Percentiles rank a stretch among this genome's conserved stretches.
Evolutionary conservation across 192 early-diverging fungal species (phyloP).

Genomic region (Entomortierella chlamydospora): DNA sequence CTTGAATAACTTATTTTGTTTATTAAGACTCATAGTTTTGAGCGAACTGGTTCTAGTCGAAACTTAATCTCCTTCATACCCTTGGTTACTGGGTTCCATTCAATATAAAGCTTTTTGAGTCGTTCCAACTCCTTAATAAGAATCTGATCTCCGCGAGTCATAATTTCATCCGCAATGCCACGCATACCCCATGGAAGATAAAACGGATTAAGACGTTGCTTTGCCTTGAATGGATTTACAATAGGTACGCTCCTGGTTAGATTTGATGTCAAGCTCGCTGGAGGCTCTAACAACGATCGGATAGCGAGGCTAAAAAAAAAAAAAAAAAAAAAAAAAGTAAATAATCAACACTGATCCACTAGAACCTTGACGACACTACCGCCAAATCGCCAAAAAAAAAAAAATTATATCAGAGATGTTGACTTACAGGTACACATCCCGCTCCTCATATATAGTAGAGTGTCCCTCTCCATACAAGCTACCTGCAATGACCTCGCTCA

Average conservation of each 20-base stretch:
- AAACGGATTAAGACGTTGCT: slow-evolving; percentile 82
- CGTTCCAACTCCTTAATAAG: slow-evolving; percentile 75
- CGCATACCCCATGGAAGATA: slow-evolving; percentile 97
- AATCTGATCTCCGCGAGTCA: slow-evolving; percentile 62
- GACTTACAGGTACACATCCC: slow-evolving; percentile 79
- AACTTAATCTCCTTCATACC: slow-evolving; percentile 87
- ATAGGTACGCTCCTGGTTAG: slow-evolving; percentile 36
- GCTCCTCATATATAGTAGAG: slow-evolving; percentile 93
- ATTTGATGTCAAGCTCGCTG: slow-evolving; percentile 19
- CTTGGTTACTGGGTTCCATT: slow-evolving; percentile 84
- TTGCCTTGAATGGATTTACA: slow-evolving; percentile 72
- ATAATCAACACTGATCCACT: neutral
- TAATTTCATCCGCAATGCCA: slow-evolving; percentile 77
- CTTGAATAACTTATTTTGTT: too few relatives aligned
- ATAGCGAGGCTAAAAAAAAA: slow-evolving; percentile 32
- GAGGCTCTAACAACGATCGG: slow-evolving; percentile 48
- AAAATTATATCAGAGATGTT: neutral
- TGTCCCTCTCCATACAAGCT: slow-evolving; percentile 87
- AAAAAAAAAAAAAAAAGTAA: neutral
- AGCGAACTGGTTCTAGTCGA: slow-evolving; percentile 85
- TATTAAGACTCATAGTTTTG: slow-evolving; percentile 59
- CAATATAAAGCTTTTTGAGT: slow-evolving; percentile 74
- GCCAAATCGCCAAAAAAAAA: neutral
- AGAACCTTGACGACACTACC: neutral
- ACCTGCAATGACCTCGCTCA: slow-evolving; percentile 88